phyloP scores from a whole-genome alignment of 306 rosid genomes.

The Rubus parviflorus region DNA sequence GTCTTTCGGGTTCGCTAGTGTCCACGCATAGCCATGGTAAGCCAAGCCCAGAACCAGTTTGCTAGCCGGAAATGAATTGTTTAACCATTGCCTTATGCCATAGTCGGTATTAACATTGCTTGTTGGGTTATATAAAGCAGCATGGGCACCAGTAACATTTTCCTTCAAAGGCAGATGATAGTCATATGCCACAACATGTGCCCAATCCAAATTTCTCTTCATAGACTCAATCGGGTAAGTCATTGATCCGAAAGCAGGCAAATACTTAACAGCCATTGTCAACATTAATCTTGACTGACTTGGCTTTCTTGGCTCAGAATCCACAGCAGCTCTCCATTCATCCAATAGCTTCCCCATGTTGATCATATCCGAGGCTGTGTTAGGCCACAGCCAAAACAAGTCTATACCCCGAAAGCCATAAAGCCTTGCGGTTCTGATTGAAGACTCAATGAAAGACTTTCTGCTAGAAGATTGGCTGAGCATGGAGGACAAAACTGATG shows the following conservation, averaged over 20 bases:
- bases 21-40: conserved; percentile 49
- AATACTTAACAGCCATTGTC: conserved; percentile 39
- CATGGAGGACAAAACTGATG: conserved; percentile 25
- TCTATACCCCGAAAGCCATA: conserved; percentile 52
- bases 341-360: conserved; percentile 38
- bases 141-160: conserved; percentile 13
- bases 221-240: conserved; percentile 23
- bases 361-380: conserved; percentile 14
- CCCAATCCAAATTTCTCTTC: conserved; percentile 29
- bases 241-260: conserved; percentile 7
- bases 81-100: conserved; percentile 36
- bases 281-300: conserved; percentile 20
- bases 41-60: conserved; percentile 44
- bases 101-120: conserved; percentile 19
- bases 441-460: conserved; percentile 52
- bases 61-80: conserved; percentile 18
- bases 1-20: conserved; percentile 21
- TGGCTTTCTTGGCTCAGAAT: conserved; percentile 24
- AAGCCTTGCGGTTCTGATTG: conserved; percentile 36
- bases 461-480: conserved; percentile 22
- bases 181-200: conserved; percentile 39
- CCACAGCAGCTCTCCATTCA: conserved; percentile 41
- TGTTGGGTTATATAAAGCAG: conserved; percentile 25
- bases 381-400: conserved; percentile 39
- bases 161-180: conserved; percentile 14